Evolutionary conservation across 2,329 filamentous ascomycete species (phyloP), one percentile per base, ranked within the genome.

Genomic region (Dothideomycetes sp.): DNA sequence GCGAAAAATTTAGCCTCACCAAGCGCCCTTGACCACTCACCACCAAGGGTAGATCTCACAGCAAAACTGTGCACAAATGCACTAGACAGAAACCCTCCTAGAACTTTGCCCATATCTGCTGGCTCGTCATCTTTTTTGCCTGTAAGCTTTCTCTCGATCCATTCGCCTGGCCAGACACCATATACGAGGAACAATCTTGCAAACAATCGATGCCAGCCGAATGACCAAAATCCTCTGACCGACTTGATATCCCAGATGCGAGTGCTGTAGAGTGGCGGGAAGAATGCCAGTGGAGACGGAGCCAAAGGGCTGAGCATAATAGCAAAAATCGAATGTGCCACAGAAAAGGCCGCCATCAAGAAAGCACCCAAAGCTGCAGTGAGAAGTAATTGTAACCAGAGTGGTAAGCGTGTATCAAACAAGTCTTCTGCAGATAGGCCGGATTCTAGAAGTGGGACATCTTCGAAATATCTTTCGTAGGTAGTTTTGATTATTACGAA

Each of bases 111-210:
- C 20, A 65, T 48, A 49, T 67, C 64, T 2, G 64, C 63, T 5
- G 54, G 53, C 44, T 64, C 49, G 13, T 58, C 49, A 0, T 25
- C 5, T 1, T 43, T 19, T 46, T 64, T 67, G 7, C 62, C 56
- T 4, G 53, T 55, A 15, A 67, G 30, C 42, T 54, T 64, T 9
- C 62, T 49, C 49, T 67, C 64, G 0, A 62, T 11, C 59, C 60
- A 66, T 46, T 66, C 62, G 3, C 64, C 63, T 2, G 64, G 64
- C 64, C 64, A 67, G 10, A 67, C 59, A 5, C 64, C 64, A 42
- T 64, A 67, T 4, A 67, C 64, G 4, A 66, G 53, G 45, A 67
- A 67, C 13, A 67, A 47, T 7, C 64, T 54, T 2, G 64, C 64
- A 41, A 67, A 67, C 1, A 67, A 51, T 5, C 64, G 53, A 47